Evolutionary conservation across 148 eudicot genomes (phyloP), one percentile per base, ranked within the genome.

Genomic region (Camellia japonica): DNA sequence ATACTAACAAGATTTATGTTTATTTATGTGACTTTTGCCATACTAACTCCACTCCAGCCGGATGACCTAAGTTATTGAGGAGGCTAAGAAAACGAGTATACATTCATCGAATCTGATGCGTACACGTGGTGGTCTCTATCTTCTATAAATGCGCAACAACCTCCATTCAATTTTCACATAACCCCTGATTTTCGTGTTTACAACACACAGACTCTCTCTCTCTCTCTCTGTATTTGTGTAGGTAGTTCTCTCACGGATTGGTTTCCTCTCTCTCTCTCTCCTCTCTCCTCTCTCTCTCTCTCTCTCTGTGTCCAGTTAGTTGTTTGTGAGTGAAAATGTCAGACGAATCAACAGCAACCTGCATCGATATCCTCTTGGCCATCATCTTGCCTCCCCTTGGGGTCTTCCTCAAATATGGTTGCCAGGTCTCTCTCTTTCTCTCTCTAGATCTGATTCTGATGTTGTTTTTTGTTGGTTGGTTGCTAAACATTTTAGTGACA

Each of bases 301-400:
- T 44, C 66, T 9, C 52, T 43, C 51, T 38, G 3, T 5, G 38
- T 19, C 0, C n/a, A 15, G 15, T 13, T n/a, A n/a, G 19, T 6
- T 56, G 2, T 13, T 16, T 5, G 1, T 43, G 49, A 47, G 8
- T 13, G n/a, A 41, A 46, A 65, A 82, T 59, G 68, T 61, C 68
- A 46, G 69, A 76, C 15, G 43, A 58, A 74, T 54, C 67, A 13
- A 80, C 88, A 77, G 81, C 83, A 7, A 89, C 73, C 68, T 89
- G 79, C 73, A 42, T 89, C 1, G 91, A 89, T 16, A 87, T 89
- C 67, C 9, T 89, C 63, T 65, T 89, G 77, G 91, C 91, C 58
- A 89, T 89, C 78, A 42, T 89, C 77, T 70, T 89, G 80, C 91
- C 91, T 44, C 91, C 91, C 3, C 91, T 89, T 16, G 91, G 91